Evolutionary conservation across 2,329 filamentous ascomycete species (phyloP), one percentile per base, ranked within the genome.

Genomic region (Fusarium sp.): DNA sequence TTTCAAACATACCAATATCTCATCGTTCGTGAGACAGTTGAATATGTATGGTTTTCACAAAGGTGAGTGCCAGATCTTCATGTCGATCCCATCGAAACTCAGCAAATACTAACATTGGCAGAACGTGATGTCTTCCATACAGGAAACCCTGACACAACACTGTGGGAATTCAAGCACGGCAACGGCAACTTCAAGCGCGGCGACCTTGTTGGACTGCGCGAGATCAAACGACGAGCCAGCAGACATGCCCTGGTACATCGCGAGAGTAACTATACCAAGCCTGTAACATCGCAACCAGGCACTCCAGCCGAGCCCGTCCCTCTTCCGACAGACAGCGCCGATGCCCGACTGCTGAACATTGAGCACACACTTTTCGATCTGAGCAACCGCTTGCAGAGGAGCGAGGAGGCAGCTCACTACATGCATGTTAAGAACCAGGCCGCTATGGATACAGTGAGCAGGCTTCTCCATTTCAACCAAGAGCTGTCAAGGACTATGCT

Each of bases 1-100:
- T 79, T 99, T 99, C 80, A 99, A 99, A 77, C 96, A 99, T 79
- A 99, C 95, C 73, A 99, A 99, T 77, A 97, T 98, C 65, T 98
- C 96, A 13, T 98, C 96, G 1, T 99, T 99, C 79, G 96, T 99
- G 50, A 90, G 96, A 49, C 96, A 99, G 82, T 83, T 99, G 51
- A 99, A 99, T 78, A 99, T 99, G 96, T 99, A 99, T 75, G 96
- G 96, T 8, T 99, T 99, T 80, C 96, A 99, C 79, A 99, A 99
- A 92, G 95, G 95, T 97, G 73, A 46, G 78, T 75, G 20, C 22
- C 53, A 42, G 45, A 39, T 6, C 17, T 38, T 7, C 18, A 9
- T 31, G 15, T 31, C 6, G 6, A 20, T 24, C 14, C 3, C 24
- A 5, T 33, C n/a, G 2, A 40, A 34, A 39, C 44, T 14, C 18